Evolutionary conservation across 1,139 yeast genomes (phyloP), one percentile per base, ranked within the genome.

Genomic region (Pichia kudriavzevii): DNA sequence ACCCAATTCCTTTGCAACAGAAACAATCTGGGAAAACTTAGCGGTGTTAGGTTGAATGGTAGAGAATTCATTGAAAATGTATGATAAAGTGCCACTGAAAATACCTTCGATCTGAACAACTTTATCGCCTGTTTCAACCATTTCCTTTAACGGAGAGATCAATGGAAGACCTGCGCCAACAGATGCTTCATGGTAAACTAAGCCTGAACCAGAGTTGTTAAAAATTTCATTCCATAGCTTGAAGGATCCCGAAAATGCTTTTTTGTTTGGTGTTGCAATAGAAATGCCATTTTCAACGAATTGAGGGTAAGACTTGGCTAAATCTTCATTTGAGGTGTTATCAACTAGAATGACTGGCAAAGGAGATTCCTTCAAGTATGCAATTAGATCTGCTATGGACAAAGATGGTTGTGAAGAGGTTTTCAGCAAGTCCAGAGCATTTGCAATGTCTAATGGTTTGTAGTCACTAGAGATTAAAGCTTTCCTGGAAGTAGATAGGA

Each of bases 161-260:
- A 91, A 76, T 42, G 99, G 99, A 56, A 93, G 71, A 38, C 97
- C 99, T 27, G 98, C 98, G 54, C 97, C 98, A 39, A 91, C 98
- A n/a, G 97, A 84, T 34, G 97, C 94, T 67, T 93, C 98, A 56
- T 91, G 98, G 67, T 85, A 88, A 30, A 87, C 94, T 45, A 88
- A 68, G 34, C 80, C 82, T 27, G 60, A 56, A 31, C 69, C 67
- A 26, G 75, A 66, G 37, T 58, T 63, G 26, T 64, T 58, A 53
- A 83, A 85, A 38, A 93, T 76, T 36, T 72, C 69, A 41, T 82
- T 72, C 96, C 97, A 91, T 12, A 76, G 62, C 14, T 67, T 60
- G 45, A 82, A 63, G 36, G 75, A 79, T 27, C 91, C 72, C n/a
- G 97, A 87, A 53, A 91, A 91, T 0, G 94, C 98, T 68, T 91